Conservation (phyloP, 345 rosid genomes). For the Barbarea vulgaris region DNA sequence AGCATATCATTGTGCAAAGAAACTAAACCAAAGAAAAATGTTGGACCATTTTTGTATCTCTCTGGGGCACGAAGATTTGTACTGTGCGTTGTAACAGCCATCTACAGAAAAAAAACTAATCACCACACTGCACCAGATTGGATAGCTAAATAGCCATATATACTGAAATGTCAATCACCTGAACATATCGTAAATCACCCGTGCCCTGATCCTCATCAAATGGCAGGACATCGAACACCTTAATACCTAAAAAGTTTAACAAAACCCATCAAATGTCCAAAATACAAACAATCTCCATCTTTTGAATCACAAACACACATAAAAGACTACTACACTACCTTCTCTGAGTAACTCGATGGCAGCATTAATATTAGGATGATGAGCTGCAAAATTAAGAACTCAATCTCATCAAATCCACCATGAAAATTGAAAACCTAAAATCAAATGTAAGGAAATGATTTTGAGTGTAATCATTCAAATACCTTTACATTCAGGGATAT, state of each 20-base stretch:
- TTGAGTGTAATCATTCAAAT: background rate
- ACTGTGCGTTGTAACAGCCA: slow-evolving; percentile 88
- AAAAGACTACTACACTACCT: slow-evolving; percentile 51
- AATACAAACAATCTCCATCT: background rate
- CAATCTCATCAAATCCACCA: slow-evolving; percentile 6
- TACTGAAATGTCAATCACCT: slow-evolving; percentile 52
- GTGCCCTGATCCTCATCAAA: slow-evolving; percentile 82
- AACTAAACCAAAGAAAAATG: slow-evolving; percentile 13
- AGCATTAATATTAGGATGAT: slow-evolving; percentile 88
- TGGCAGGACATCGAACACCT: slow-evolving; percentile 64
- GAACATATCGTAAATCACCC: slow-evolving; percentile 87
- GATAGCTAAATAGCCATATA: background rate
- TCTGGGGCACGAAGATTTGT: slow-evolving; percentile 75
- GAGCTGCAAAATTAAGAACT: slow-evolving; percentile 57
- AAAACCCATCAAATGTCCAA: background rate
- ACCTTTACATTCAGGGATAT: slow-evolving; percentile 91
- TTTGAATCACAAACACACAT: background rate
- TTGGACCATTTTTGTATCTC: slow-evolving; percentile 80
- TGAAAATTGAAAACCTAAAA: background rate
- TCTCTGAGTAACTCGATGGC: slow-evolving; percentile 74
- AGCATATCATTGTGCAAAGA: background rate
- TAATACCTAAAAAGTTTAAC: slow-evolving; percentile 54
- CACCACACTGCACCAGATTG: slow-evolving; percentile 18
- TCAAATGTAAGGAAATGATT: background rate
- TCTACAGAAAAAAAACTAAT: slow-evolving; percentile 49